Evolutionary conservation across 805 yeast genomes (phyloP), one percentile per base, ranked within the genome.

Genomic region (Teunomyces pallodes): DNA sequence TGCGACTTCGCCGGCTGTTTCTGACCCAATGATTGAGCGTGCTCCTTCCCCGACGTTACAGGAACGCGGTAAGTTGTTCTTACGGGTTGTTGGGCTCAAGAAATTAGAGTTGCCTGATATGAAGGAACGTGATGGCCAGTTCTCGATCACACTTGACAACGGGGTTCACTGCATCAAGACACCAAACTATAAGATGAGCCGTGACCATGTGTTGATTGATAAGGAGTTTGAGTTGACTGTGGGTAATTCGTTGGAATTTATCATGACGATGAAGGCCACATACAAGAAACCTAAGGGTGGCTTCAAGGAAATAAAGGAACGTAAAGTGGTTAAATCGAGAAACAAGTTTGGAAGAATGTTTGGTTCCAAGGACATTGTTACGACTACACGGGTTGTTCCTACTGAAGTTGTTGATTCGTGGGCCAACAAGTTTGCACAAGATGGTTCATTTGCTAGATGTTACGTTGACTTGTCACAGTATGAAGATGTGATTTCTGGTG

Each of bases 381-480:
- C 76, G 3, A 71, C 79, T 2, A 80, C 81, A 45, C 80, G 70
- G 53, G 79, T 74, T 51, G 78, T 83, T 5, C 74, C 83, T 2
- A 72, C 73, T 51, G 74, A 78, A 29, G 71, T 77, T 1, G 64
- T 66, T 3, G 95, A 87, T 67, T 68, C 76, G 2, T 80, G 92
- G 86, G 79, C 78, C 30, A 65, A 72, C 30, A 69, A 79, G 47
- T 77, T 90, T 53, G 96, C 97, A 1, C 74, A 76, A 30, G 95
- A 90, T 64, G 98, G 98, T 1, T 88, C 96, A 32, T 90, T 88
- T 74, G 96, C 90, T 7, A 77, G 92, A 58, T 80, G 87, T 46
- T 83, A 85, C 55, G 72, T 91, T 46, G 78, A 78, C 41, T 84
- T 86, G 57, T 75, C 77, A 20, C 80, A 79, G 48, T 78, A 79